Conservation (phyloP, 2,329 filamentous ascomycete genomes). For the Fusarium sp. region DNA sequence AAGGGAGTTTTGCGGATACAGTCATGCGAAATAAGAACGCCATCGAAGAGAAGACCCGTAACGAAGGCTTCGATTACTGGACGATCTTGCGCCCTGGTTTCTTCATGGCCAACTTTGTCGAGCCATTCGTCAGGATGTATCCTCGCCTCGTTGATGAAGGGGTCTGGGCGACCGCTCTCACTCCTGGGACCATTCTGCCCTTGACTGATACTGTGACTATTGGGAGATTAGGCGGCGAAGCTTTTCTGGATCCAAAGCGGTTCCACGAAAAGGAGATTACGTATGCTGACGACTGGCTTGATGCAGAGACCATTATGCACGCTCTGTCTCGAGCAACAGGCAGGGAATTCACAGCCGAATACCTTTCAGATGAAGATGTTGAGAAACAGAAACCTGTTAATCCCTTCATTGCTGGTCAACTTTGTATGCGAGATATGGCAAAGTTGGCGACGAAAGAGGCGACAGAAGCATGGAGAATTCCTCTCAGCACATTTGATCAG, state of each 20-base stretch:
- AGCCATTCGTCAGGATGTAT: slow-evolving; percentile 56
- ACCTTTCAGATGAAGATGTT: slow-evolving; percentile 58
- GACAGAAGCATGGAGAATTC: slow-evolving; percentile 54
- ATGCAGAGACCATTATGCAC: slow-evolving; percentile 51
- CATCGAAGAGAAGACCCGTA: slow-evolving; percentile 56
- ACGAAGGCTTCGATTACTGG: slow-evolving; percentile 56
- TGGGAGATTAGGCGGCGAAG: slow-evolving; percentile 58
- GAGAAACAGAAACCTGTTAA: slow-evolving; percentile 50
- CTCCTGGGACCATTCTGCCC: slow-evolving; percentile 53
- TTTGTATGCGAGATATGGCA: slow-evolving; percentile 51
- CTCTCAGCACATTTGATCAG: slow-evolving; percentile 56
- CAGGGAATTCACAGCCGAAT: slow-evolving; percentile 52
- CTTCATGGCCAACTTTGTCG: slow-evolving; percentile 65
- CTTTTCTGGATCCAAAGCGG: slow-evolving; percentile 55
- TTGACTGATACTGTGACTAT: slow-evolving; percentile 62
- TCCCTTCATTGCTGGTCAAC: slow-evolving; percentile 55
- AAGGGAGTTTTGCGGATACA: slow-evolving; percentile 45
- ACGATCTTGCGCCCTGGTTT: slow-evolving; percentile 63
- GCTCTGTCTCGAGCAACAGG: slow-evolving; percentile 52
- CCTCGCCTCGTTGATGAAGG: slow-evolving; percentile 54
- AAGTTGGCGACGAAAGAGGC: slow-evolving; percentile 53
- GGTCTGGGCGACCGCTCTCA: slow-evolving; percentile 53
- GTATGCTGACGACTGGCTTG: slow-evolving; percentile 57
- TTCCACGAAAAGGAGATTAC: slow-evolving; percentile 57
- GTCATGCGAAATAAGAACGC: slow-evolving; percentile 55